Percentiles rank a stretch among this genome's conserved stretches.
These are phyloP conservation scores for Boletus huronensis DNA, from an alignment of 768 basidiomycete genomes.

Conservation along the genomic window DNA sequence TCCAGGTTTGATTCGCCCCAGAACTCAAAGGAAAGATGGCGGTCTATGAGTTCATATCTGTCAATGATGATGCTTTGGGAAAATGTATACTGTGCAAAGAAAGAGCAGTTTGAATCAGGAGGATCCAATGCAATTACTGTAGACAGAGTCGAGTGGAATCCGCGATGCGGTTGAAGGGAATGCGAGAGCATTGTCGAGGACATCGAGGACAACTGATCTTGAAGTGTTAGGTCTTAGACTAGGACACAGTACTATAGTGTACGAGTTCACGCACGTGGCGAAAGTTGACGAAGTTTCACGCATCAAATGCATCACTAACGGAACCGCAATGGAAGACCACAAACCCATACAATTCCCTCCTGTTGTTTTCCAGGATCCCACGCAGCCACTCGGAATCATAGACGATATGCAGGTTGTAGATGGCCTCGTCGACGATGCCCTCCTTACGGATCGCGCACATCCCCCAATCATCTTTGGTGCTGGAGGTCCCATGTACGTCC, in stretches of 20 bases:
- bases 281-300: neutral
- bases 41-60: slow-evolving; percentile 40
- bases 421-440: slow-evolving; percentile 10
- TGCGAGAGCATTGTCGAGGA: slow-evolving; percentile 15
- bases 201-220: slow-evolving; percentile 14
- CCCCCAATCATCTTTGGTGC: slow-evolving; percentile 68
- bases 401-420: slow-evolving; percentile 26
- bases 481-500: slow-evolving; percentile 66
- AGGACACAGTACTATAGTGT: too few relatives aligned
- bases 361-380: slow-evolving; percentile 2
- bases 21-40: slow-evolving; percentile 32
- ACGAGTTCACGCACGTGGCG: neutral
- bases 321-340: slow-evolving; percentile 15
- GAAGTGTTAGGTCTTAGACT: too few relatives aligned
- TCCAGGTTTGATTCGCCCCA: slow-evolving; percentile 41
- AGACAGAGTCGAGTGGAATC: slow-evolving; percentile 32
- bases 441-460: slow-evolving; percentile 13
- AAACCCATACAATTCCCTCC: slow-evolving; percentile 13
- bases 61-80: slow-evolving; percentile 43
- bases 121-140: slow-evolving; percentile 17
- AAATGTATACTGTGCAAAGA: slow-evolving; percentile 36
- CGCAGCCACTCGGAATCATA: slow-evolving; percentile 16
- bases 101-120: slow-evolving; percentile 17
- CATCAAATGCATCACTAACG: too few relatives aligned
- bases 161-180: slow-evolving; percentile 22